Base-by-base conservation (phyloP, 2,329 filamentous ascomycete genomes). In the Coniochaeta sp. region DNA sequence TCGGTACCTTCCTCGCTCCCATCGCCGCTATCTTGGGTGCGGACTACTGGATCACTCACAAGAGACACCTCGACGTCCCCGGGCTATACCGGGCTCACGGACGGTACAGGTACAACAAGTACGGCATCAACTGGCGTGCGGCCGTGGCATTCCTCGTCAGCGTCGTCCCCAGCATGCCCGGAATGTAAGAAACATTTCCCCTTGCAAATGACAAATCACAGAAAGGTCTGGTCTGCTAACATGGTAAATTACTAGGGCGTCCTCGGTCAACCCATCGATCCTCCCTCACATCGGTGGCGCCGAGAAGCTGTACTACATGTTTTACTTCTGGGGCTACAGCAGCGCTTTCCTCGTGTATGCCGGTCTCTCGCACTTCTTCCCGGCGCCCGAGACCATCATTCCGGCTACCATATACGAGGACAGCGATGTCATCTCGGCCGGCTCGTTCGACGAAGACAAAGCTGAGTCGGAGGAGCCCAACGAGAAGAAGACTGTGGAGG, bases 1-100 rank as follows among this genome's bases (percentile, higher is more conserved):
- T 76, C 36, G 74, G 73, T 55, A 66, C 89, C 43, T 89, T 89
- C 71, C 74, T 89, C 0, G 85, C 83, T 0, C 85, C 86, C 0
- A 85, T 89, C 40, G 64, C 64, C 3, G 66, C 67, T 24, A 63
- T 68, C 40, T 61, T 68, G 26, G 63, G 64, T 47, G 64, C 64
- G 36, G 66, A 68, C 59, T 68, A 63, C 61, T 68, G 65, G 65
- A 57, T 68, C 7, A 62, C 63, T n/a, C 64, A 68, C 36, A 60
- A 59, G 36, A 59, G 60, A 28, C 60, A 61, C n/a, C 58, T 61
- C 22, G 64, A 65, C 26, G 62, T 65, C 6, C 64, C 64, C 1
- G 63, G 60, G 73, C 58, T 74, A 75, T 66, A 67, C 76, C 61
- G 73, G 69, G 4, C 73, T 73, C 19, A 72, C 76, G 40, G 70